Evolutionary conservation across 2,329 filamentous ascomycete species (phyloP), one percentile per base, ranked within the genome.

Genomic region (Aspergillus spinulosporus): DNA sequence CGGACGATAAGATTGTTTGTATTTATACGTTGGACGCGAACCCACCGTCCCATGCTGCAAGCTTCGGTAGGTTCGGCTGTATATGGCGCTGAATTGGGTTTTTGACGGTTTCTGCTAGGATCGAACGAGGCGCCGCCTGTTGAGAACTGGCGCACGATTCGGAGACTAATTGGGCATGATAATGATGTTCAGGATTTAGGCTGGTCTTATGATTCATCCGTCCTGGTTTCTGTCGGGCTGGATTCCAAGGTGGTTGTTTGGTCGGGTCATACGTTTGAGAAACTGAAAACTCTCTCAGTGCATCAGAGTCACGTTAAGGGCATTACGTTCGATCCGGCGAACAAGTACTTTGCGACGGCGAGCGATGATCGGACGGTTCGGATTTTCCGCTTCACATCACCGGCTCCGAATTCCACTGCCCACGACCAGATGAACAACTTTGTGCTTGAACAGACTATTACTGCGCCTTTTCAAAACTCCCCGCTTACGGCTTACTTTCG

Each of bases 231-330:
- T 0, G 94, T 99, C 28, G 95, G 94, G 1, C 78, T 99, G 64
- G 94, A 99, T 75, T 97, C 94, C 43, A 99, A 99, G 76, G 88
- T 99, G 11, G 94, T 99, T 7, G 89, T 99, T 21, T 99, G 94
- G 94, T 97, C 93, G 1, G 95, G 94, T 0, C 89, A 95, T 74
- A 97, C 92, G 0, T 99, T 99, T 66, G 94, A 99, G 77, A 97
- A 96, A 77, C 82, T 99, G 63, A 97, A 97, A 82, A 93, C 91
- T 2, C 79, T 99, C 4, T 87, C 92, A 2, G 88, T 92, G 57
- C 94, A 99, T 74, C 91, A 96, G 72, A 97, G 92, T 72, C 95
- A 97, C 72, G 94, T 99, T 77, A 99, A 99, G 74, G 94, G 95
- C 60, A 95, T 99, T 67, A 96, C 93, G 0, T 99, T 99, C 70